Evolutionary conservation across 768 basidiomycete species (phyloP).

Genomic region (Cubamyces sp.): DNA sequence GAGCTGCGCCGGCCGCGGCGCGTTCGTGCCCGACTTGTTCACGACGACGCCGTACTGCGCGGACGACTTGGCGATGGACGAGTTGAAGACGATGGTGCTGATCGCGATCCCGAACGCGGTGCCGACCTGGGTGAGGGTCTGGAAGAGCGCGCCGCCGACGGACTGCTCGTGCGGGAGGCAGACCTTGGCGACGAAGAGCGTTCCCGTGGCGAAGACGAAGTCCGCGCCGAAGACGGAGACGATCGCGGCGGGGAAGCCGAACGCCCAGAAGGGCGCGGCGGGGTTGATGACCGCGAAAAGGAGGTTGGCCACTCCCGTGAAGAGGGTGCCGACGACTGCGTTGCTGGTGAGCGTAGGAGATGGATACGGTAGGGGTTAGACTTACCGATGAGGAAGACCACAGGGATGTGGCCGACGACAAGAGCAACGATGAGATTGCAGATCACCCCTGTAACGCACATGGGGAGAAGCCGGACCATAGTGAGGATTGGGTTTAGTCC

Average conservation of each 20-base stretch:
- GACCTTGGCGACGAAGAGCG: constrained; percentile 73
- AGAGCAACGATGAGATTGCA: constrained; percentile 71
- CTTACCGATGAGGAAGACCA: constrained; percentile 64
- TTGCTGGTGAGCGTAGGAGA: too few species aligned
- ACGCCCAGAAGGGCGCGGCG: constrained; percentile 68
- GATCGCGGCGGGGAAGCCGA: constrained; percentile 69
- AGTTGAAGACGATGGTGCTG: constrained; percentile 71
- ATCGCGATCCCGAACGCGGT: constrained; percentile 72
- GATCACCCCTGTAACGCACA: constrained; percentile 66
- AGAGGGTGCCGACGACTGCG: constrained; percentile 55
- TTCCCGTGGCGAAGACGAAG: constrained; percentile 74
- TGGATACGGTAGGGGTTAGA: background rate
- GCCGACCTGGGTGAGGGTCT: constrained; percentile 78
- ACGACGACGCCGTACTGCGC: constrained; percentile 37
- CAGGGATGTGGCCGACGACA: constrained; percentile 55
- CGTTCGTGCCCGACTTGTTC: constrained; percentile 34
- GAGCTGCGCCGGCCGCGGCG: constrained; percentile 45
- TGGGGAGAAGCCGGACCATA: constrained; percentile 71
- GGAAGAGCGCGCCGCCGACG: constrained; percentile 75
- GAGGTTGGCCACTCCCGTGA: constrained; percentile 61
- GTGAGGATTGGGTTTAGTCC: constrained; percentile 57
- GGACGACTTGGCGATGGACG: constrained; percentile 43
- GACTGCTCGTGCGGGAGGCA: constrained; percentile 72
- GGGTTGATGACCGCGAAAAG: constrained; percentile 72
- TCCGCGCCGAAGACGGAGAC: constrained; percentile 76